phyloP scores from a whole-genome alignment of 306 rosid species.

The Cicer pinnatifidum region DNA sequence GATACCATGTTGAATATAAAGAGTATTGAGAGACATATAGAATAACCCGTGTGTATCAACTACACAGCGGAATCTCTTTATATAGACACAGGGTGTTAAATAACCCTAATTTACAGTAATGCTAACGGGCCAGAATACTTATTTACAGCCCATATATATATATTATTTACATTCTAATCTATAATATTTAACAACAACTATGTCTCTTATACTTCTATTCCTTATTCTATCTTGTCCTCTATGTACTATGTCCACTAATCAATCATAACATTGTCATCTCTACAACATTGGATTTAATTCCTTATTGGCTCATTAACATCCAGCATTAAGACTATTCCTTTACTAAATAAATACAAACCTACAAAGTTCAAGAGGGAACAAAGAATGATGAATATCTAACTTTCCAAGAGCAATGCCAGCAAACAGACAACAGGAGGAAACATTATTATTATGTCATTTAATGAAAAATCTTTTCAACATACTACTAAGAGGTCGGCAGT shows the following conservation, averaged over 20 bases:
- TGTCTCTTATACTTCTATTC: background rate
- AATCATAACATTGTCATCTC: background rate
- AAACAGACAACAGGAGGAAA: slow-evolving; percentile 26
- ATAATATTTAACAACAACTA: too few relatives aligned
- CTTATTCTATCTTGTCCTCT: background rate
- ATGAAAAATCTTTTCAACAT: slow-evolving; percentile 3
- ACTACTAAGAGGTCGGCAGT: background rate
- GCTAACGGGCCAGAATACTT: too few relatives aligned
- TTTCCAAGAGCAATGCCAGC: slow-evolving; percentile 11
- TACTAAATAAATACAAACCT: slow-evolving; percentile 21
- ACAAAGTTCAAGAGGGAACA: background rate
- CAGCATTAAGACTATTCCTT: slow-evolving; percentile 4
- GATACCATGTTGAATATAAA: too few relatives aligned
- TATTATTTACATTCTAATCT: too few relatives aligned
- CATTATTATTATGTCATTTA: background rate
- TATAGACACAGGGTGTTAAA: too few relatives aligned
- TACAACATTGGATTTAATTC: slow-evolving; percentile 13
- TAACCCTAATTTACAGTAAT: too few relatives aligned
- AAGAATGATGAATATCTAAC: background rate
- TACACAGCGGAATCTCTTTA: too few relatives aligned
- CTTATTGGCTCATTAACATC: background rate
- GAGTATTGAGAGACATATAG: too few relatives aligned
- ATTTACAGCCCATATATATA: too few relatives aligned
- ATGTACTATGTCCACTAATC: background rate
- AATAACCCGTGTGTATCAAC: too few relatives aligned